Evolutionary conservation across 495 filamentous ascomycete species (phyloP).

Genomic region (Glonium stellatum): DNA sequence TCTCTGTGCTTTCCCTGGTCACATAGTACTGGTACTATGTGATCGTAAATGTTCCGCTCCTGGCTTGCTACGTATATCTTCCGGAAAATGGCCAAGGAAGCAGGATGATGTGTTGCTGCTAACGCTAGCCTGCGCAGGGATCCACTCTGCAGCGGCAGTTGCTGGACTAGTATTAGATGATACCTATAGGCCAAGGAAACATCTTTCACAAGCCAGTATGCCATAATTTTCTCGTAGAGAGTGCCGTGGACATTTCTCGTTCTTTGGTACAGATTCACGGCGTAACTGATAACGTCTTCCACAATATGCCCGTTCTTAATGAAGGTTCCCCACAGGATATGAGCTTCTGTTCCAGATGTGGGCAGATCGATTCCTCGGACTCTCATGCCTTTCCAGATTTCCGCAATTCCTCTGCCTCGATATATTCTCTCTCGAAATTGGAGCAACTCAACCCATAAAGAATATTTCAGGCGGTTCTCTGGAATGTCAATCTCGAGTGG

Average conservation of each 20-base stretch:
- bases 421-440: conserved; percentile 54
- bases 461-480: conserved; percentile 44
- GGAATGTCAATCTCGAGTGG: conserved; percentile 49
- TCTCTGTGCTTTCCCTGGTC: conserved; percentile 41
- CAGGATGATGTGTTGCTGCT: conserved; percentile 35
- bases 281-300: conserved; percentile 48
- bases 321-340: conserved; percentile 53
- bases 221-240: conserved; percentile 47
- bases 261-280: conserved; percentile 43
- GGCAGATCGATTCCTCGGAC: conserved; percentile 45
- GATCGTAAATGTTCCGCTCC: conserved; percentile 53
- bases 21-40: conserved; percentile 52
- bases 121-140: conserved; percentile 25
- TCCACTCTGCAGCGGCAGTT: conserved; percentile 23
- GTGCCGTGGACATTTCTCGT: conserved; percentile 41
- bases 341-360: conserved; percentile 41
- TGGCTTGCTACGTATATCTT: conserved; percentile 38
- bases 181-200: conserved; percentile 25
- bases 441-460: conserved; percentile 60
- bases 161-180: conserved; percentile 20
- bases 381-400: conserved; percentile 58
- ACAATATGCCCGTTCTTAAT: conserved; percentile 44
- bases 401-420: conserved; percentile 50
- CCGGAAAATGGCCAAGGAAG: conserved; percentile 43
- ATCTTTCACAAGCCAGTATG: conserved; percentile 47